These are phyloP conservation scores for Stylonectria norvegica DNA, from an alignment of 2,329 filamentous ascomycete species.

Conservation along the genomic window DNA sequence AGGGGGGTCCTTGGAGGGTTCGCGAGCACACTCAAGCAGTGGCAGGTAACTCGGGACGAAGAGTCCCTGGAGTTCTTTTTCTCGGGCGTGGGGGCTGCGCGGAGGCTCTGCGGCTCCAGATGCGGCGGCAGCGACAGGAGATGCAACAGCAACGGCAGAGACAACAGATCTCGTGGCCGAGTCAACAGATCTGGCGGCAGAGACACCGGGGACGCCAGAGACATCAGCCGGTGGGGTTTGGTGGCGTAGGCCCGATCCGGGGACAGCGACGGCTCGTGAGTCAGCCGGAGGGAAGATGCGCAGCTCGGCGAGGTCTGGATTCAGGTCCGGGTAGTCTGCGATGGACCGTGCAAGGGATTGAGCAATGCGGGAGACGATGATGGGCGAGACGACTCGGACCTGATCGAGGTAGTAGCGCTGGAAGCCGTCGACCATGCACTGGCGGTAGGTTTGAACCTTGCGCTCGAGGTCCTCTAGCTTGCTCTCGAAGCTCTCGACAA, in stretches of 20 bases:
- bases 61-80: conserved; percentile 58
- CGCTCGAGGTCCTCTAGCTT: conserved; percentile 56
- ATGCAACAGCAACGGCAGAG: conserved; percentile 1
- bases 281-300: conserved; percentile 31
- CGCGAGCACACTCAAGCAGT: conserved; percentile 49
- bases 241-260: conserved; percentile 32
- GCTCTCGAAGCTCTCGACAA: conserved; percentile 50
- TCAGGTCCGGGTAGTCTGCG: conserved; percentile 44
- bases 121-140: background rate
- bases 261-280: conserved; percentile 31
- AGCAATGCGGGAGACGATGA: conserved; percentile 45
- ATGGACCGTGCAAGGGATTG: conserved; percentile 45
- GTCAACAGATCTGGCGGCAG: too few relatives aligned
- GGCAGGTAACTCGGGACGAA: conserved; percentile 63
- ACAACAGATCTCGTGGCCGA: conserved; percentile 7
- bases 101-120: conserved; percentile 30
- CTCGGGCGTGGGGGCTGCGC: conserved; percentile 48
- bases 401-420: conserved; percentile 50
- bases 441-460: conserved; percentile 55
- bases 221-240: conserved; percentile 27
- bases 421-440: conserved; percentile 56
- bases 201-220: conserved; percentile 27
- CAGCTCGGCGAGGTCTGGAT: conserved; percentile 27
- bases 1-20: conserved; percentile 18
- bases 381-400: conserved; percentile 45